Percentiles rank a stretch among this genome's conserved stretches.
These are phyloP conservation scores for Stachybotrys echinatus DNA, from an alignment of 2,329 filamentous ascomycete species.

Conservation along the genomic window DNA sequence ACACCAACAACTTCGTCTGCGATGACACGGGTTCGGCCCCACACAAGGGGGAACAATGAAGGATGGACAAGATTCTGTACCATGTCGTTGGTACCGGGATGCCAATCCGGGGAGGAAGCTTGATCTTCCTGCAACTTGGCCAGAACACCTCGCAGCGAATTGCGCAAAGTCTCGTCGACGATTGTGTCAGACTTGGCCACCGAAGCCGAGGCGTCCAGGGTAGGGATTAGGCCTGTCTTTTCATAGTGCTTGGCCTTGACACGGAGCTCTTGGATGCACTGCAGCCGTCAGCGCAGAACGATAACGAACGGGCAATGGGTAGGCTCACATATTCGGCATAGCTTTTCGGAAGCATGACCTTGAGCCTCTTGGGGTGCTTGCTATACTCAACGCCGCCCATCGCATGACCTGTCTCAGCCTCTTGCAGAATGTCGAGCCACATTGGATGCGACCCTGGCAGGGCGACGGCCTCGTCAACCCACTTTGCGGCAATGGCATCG, in stretches of 20 bases:
- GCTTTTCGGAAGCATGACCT: neutral
- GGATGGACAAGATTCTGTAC: conserved; percentile 54
- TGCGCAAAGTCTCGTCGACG: conserved; percentile 7
- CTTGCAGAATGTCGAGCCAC: neutral
- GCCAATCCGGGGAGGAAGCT: conserved; percentile 37
- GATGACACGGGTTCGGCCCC: conserved; percentile 25
- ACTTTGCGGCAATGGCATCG: conserved; percentile 14
- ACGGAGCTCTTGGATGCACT: conserved; percentile 32
- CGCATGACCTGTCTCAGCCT: neutral
- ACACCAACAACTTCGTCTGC: conserved; percentile 19
- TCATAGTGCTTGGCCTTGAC: conserved; percentile 39
- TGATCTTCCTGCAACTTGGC: conserved; percentile 11
- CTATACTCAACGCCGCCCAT: neutral
- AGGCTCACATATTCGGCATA: neutral
- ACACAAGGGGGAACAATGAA: conserved; percentile 25
- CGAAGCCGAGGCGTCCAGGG: conserved; percentile 12
- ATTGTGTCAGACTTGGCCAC: conserved; percentile 16
- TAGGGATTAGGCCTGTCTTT: conserved; percentile 27
- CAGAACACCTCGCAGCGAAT: conserved; percentile 9
- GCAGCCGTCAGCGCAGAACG: neutral
- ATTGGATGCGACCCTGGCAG: neutral
- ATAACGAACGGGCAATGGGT: too few relatives aligned
- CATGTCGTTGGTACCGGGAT: conserved; percentile 43
- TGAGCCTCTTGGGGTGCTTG: neutral
- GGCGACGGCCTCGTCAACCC: conserved; percentile 6